Percentiles rank a stretch among this genome's conserved stretches.
These are phyloP conservation scores for Calonectria hongkongensis DNA, from an alignment of 2,329 filamentous ascomycete species.

Conservation along the genomic window DNA sequence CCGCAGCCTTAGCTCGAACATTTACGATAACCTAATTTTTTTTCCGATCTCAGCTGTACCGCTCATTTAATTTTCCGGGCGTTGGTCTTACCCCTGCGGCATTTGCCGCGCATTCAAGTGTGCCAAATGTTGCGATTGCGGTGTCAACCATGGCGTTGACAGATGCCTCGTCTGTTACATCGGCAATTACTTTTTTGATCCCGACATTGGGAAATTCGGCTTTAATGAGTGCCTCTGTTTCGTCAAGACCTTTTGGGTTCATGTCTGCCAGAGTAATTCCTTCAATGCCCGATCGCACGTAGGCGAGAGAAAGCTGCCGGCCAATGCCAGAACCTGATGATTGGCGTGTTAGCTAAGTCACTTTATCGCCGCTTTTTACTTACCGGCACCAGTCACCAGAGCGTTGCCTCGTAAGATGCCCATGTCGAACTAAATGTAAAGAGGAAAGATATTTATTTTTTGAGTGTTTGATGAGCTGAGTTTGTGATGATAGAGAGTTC, in stretches of 20 bases:
- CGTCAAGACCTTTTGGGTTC: neutral
- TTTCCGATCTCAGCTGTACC: no score
- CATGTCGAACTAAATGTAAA: neutral
- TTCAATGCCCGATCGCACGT: neutral
- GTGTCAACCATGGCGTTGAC: neutral
- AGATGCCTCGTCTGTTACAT: neutral
- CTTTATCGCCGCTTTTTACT: no score
- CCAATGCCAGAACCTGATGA: constrained; percentile 1
- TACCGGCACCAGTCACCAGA: neutral
- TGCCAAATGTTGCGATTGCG: neutral
- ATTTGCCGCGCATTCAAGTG: constrained; percentile 1
- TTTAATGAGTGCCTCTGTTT: neutral
- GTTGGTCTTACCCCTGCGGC: neutral
- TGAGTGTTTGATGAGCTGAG: no score
- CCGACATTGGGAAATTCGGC: neutral
- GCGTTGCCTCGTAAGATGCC: neutral
- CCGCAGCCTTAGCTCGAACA: neutral
- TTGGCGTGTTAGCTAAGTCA: no score
- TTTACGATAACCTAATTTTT: neutral
- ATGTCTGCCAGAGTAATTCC: neutral
- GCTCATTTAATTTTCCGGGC: neutral
- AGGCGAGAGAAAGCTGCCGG: neutral
- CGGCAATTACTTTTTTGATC: neutral
- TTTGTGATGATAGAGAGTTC: no score
- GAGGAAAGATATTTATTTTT: no score